Base-by-base conservation (phyloP, 2,329 filamentous ascomycete genomes). In the Ascosphaera apis region DNA sequence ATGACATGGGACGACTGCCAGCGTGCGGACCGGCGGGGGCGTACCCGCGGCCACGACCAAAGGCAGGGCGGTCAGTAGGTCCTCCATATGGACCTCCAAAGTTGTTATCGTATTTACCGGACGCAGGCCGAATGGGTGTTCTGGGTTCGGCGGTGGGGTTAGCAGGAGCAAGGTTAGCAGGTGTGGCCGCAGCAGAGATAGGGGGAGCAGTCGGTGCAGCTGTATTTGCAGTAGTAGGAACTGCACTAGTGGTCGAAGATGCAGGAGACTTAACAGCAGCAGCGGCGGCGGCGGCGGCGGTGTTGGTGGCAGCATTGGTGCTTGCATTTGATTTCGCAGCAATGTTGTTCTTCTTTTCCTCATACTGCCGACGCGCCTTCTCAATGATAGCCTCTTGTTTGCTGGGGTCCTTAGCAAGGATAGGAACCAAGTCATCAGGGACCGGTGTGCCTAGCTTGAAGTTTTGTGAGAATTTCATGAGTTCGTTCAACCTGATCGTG, bases 401-500 rank as follows among this genome's bases (percentile, higher is more conserved):
- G 33, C 63, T 67, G n/a, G 83, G 83, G 51, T 98, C 88, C 53
- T 95, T 98, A 39, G 88, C 86, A 41, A 98, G 76, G 44, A 98
- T 98, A 1, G 81, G 76, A 18, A 98, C 83, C 25, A 98, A 60
- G 54, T 98, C 88, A 36, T 70, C 74, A 1, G 88, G 88, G 8
- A 98, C 83, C 4, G 84, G 83, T 2, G 86, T 93, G 35, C 79
- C 76, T 13, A 98, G 68, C 58, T 95, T 95, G 65, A 98, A 98
- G 51, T 70, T 88, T 45, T 75, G 70, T 1, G 88, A 82, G 54
- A 98, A 98, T 50, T 86, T 92, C 63, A 88, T 91, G 39, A 98
- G 60, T 56, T 98, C 88, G 40, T 81, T 91, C 41, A 98, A 56
- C 55, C 91, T 93, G 43, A 88, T 73, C 44, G 84, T 82, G 53